A percentile compares a stretch with the other conserved stretches of the same genome.
These are phyloP conservation scores for Grifola frondosa DNA, from an alignment of 1,284 basidiomycete genomes.

Conservation along the genomic window DNA sequence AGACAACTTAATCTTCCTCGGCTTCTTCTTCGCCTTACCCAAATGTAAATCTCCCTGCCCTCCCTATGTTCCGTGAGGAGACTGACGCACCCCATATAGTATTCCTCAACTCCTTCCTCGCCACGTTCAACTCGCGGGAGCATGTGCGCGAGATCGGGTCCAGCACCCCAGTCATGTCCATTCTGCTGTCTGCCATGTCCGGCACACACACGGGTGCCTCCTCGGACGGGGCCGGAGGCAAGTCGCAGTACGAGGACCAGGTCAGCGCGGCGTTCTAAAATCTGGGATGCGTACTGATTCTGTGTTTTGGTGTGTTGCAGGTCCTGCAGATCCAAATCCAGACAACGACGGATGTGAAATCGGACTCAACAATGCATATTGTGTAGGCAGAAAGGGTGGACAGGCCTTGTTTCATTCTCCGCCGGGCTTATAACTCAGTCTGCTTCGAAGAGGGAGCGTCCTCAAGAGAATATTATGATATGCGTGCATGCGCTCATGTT, in stretches of 20 bases:
- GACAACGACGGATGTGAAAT: slow-evolving; percentile 15
- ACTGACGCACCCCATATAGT: no score
- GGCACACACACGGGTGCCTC: slow-evolving; percentile 7
- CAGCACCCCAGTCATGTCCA: slow-evolving; percentile 10
- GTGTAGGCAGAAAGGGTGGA: no score
- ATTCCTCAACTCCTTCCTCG: slow-evolving; percentile 17
- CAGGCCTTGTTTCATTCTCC: no score
- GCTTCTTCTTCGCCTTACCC: slow-evolving; percentile 58
- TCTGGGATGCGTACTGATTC: no score
- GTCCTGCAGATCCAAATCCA: slow-evolving; percentile 14
- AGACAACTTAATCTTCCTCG: slow-evolving; percentile 53
- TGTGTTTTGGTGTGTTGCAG: neutral
- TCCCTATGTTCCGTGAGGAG: neutral
- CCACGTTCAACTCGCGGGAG: slow-evolving; percentile 10
- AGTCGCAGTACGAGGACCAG: slow-evolving; percentile 8
- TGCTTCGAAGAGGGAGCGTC: no score
- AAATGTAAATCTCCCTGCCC: slow-evolving; percentile 20
- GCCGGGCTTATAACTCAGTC: no score
- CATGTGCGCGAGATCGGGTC: slow-evolving; percentile 10
- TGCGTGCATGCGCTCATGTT: no score
- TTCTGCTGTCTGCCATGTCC: slow-evolving; percentile 11
- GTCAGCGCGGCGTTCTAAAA: no score
- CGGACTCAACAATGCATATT: no score
- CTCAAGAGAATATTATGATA: no score
- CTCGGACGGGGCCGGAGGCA: no score